Conservation (phyloP, 805 yeast genomes). For the Peterozyma xylosa region DNA sequence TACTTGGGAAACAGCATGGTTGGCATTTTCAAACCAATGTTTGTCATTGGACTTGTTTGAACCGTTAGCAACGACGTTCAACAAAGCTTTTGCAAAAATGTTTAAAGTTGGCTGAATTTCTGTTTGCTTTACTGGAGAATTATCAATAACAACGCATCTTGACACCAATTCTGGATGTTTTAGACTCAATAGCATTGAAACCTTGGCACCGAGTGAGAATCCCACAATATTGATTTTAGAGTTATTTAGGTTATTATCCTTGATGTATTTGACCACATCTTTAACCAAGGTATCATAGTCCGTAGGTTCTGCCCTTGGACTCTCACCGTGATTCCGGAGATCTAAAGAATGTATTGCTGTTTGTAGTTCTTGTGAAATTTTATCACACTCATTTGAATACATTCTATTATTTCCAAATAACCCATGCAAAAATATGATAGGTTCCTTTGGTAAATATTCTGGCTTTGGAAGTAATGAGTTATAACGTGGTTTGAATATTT, state of each 20-base stretch:
- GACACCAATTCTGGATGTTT: conserved; percentile 29
- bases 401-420: conserved; percentile 41
- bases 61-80: conserved; percentile 22
- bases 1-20: conserved; percentile 15
- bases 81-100: conserved; percentile 30
- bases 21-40: conserved; percentile 21
- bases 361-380: conserved; percentile 22
- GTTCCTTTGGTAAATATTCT: conserved; percentile 11
- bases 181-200: conserved; percentile 39
- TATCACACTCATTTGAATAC: conserved; percentile 31
- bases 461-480: conserved; percentile 1
- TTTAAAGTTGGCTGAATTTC: conserved; percentile 27
- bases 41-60: conserved; percentile 18
- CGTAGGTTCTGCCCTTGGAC: conserved; percentile 35
- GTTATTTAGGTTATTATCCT: conserved; percentile 20
- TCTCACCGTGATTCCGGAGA: conserved; percentile 48
- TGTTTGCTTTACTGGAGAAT: conserved; percentile 31
- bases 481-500: background rate
- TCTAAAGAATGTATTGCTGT: conserved; percentile 36
- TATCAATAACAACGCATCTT: conserved; percentile 40
- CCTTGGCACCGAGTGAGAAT: conserved; percentile 58
- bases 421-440: conserved; percentile 45
- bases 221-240: conserved; percentile 30
- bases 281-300: conserved; percentile 34
- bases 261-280: conserved; percentile 32